phyloP scores from a whole-genome alignment of 495 filamentous ascomycete species.

The Penicillium flavigenum region DNA sequence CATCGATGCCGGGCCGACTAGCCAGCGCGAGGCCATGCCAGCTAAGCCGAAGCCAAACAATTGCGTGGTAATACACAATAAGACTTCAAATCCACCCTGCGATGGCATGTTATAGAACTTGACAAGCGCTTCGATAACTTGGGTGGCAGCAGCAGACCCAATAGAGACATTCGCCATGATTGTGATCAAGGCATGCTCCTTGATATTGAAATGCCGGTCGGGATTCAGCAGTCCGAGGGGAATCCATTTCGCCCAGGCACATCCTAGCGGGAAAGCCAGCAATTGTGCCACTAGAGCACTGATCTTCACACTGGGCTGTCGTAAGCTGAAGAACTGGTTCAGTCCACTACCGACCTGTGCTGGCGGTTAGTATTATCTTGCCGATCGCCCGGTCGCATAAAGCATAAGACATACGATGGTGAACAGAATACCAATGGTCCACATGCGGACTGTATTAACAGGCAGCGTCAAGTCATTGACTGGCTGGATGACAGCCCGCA shows the following conservation, averaged over 20 bases:
- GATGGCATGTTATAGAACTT: constrained; percentile 70
- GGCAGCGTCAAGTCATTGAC: constrained; percentile 66
- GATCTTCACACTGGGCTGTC: constrained; percentile 58
- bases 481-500: constrained; percentile 42
- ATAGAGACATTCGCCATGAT: constrained; percentile 67
- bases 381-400: constrained; percentile 2
- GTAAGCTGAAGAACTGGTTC: constrained; percentile 72
- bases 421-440: constrained; percentile 67
- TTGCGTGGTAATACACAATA: constrained; percentile 69
- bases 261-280: constrained; percentile 68
- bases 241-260: constrained; percentile 55
- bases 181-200: constrained; percentile 75
- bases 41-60: constrained; percentile 73
- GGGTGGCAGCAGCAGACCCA: constrained; percentile 66
- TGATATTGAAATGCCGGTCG: constrained; percentile 73
- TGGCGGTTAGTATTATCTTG: background rate
- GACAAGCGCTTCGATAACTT: constrained; percentile 64
- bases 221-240: constrained; percentile 62
- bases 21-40: constrained; percentile 57
- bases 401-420: constrained; percentile 47
- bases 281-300: constrained; percentile 69
- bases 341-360: constrained; percentile 59
- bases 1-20: constrained; percentile 78
- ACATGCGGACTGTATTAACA: constrained; percentile 68
- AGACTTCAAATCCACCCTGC: constrained; percentile 64